Percentiles rank a stretch among this genome's conserved stretches.
These are phyloP conservation scores for Boletus patriciae DNA, from an alignment of 768 basidiomycete species.

Conservation along the genomic window DNA sequence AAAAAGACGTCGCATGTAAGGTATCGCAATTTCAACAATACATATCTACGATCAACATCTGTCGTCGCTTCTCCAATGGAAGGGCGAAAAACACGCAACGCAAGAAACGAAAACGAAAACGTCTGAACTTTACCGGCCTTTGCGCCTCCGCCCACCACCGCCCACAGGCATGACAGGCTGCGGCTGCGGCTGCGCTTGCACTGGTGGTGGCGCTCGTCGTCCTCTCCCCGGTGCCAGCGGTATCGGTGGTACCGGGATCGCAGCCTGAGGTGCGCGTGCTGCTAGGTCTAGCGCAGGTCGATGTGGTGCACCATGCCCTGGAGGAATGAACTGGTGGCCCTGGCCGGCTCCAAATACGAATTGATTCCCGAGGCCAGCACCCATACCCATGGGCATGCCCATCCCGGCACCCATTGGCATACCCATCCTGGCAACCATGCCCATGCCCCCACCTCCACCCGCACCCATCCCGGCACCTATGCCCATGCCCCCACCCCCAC, in stretches of 20 bases:
- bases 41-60: not conserved
- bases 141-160: conserved; percentile 9
- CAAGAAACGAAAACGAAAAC: not conserved
- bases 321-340: conserved; percentile 10
- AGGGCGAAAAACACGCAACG: not conserved
- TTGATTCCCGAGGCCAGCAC: not conserved
- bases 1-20: not conserved
- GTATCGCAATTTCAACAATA: conserved; percentile 1
- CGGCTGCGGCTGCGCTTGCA: not conserved
- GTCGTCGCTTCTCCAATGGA: not conserved
- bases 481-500: not conserved
- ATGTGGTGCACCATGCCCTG: not conserved
- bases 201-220: not conserved
- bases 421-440: conserved; percentile 6
- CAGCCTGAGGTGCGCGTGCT: not conserved
- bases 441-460: too few species aligned
- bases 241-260: not conserved
- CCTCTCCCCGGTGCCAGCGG: not conserved
- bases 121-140: not conserved
- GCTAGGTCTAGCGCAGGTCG: not conserved
- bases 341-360: conserved; percentile 22
- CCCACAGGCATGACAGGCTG: conserved; percentile 4
- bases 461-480: too few species aligned
- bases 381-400: conserved; percentile 1
- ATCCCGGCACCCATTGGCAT: conserved; percentile 1